Evolutionary conservation across 306 rosid species (phyloP).

Genomic region (Prunus kanzakura): DNA sequence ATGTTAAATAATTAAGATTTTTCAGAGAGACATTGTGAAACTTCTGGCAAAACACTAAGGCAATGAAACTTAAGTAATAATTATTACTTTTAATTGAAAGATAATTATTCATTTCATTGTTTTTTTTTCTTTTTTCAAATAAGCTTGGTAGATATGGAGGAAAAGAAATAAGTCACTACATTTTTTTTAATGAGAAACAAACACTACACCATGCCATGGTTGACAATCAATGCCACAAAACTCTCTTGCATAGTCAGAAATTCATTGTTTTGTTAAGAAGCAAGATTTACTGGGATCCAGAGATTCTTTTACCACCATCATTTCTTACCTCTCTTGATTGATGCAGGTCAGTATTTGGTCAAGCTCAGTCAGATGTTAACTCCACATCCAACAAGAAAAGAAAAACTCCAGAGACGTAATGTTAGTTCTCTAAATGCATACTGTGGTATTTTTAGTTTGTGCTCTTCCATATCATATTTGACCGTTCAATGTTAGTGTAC

Average conservation of each 20-base stretch:
- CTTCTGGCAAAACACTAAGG: too few relatives aligned
- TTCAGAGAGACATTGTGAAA: not conserved
- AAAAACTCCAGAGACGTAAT: slow-evolving; percentile 48
- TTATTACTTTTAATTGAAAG: too few relatives aligned
- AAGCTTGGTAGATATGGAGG: not conserved
- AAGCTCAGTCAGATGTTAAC: slow-evolving; percentile 42
- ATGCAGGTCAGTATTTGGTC: slow-evolving; percentile 83
- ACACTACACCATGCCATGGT: not conserved
- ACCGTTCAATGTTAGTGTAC: slow-evolving; percentile 14
- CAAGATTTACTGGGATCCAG: not conserved
- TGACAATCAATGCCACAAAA: not conserved
- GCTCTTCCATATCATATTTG: not conserved
- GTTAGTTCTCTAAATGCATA: not conserved
- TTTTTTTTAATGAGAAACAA: not conserved
- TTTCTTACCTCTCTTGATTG: slow-evolving; percentile 12
- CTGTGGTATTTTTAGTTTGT: not conserved
- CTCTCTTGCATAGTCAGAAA: not conserved
- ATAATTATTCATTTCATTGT: not conserved
- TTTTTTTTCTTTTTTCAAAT: not conserved
- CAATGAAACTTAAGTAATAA: not conserved
- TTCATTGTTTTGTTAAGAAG: not conserved
- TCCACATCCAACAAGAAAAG: slow-evolving; percentile 56
- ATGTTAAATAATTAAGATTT: too few relatives aligned
- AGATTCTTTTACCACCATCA: not conserved
- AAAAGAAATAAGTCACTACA: not conserved